Conservation (phyloP, 2,329 filamentous ascomycete species). For the Aspergillus bombycis region DNA sequence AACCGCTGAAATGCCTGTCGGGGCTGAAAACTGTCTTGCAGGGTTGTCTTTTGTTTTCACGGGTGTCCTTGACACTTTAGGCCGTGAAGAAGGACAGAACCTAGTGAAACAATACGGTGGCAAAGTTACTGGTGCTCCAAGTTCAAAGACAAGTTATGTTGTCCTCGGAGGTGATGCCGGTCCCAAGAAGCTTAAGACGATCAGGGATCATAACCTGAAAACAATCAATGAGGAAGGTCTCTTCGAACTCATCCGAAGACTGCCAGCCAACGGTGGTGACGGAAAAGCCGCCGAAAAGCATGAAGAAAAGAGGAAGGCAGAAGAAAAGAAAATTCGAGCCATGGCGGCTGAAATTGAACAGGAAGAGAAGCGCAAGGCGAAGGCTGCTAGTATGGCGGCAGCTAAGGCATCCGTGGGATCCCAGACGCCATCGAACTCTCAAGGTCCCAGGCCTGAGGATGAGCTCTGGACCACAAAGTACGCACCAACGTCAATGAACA, state of each 20-base stretch:
- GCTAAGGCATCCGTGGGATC: conserved; percentile 49
- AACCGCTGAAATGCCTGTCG: conserved; percentile 73
- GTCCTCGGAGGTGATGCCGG: conserved; percentile 90
- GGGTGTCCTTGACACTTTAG: conserved; percentile 77
- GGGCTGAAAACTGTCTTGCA: conserved; percentile 84
- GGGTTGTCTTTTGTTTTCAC: conserved; percentile 96
- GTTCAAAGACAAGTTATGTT: conserved; percentile 91
- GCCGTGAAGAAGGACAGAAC: conserved; percentile 80
- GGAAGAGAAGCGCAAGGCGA: conserved; percentile 64
- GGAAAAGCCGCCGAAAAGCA: conserved; percentile 86
- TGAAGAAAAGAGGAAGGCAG: conserved; percentile 80
- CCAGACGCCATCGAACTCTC: conserved; percentile 49
- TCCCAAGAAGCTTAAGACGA: conserved; percentile 88
- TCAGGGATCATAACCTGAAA: conserved; percentile 76
- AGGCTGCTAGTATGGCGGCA: conserved; percentile 19
- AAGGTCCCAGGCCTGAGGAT: conserved; percentile 53
- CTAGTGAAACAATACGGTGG: conserved; percentile 93
- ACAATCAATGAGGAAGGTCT: conserved; percentile 94
- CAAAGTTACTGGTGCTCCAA: conserved; percentile 82
- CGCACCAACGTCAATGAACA: conserved; percentile 78
- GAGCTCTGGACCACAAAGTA: conserved; percentile 95
- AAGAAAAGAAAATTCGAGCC: conserved; percentile 78
- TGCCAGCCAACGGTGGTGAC: conserved; percentile 85
- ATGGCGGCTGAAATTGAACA: conserved; percentile 84
- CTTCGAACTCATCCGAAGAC: conserved; percentile 77